Percentiles rank a stretch among this genome's conserved stretches.
These are phyloP conservation scores for Talaromyces sp. DNA, from an alignment of 2,329 filamentous ascomycete genomes.

Conservation along the genomic window DNA sequence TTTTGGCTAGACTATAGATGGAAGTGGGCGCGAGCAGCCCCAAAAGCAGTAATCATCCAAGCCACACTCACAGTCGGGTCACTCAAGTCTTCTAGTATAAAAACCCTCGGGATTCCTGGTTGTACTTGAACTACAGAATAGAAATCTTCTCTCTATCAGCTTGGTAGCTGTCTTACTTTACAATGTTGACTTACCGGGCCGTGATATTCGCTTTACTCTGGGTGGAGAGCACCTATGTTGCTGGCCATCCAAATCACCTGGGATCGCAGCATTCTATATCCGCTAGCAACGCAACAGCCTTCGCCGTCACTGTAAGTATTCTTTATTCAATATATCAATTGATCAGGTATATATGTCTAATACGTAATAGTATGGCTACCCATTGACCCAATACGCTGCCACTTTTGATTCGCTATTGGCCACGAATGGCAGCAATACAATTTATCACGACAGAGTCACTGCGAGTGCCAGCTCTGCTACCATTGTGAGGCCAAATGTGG, in stretches of 20 bases:
- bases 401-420: background rate
- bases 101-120: background rate
- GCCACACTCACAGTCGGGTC: background rate
- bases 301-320: background rate
- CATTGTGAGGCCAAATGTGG: slow-evolving; percentile 18
- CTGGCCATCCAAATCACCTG: background rate
- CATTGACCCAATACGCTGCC: background rate
- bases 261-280: background rate
- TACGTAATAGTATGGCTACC: background rate
- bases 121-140: background rate
- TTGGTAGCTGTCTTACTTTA: background rate
- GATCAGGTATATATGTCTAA: background rate
- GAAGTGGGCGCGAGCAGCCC: background rate
- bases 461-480: background rate
- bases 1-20: background rate
- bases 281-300: background rate
- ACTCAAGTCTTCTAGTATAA: background rate
- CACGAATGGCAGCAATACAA: background rate
- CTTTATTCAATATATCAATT: background rate
- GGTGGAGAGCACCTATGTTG: background rate
- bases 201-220: background rate
- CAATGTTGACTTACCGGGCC: background rate
- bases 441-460: background rate
- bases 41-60: background rate
- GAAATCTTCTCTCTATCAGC: background rate